These are phyloP conservation scores for Trichoderma reesei DNA, from an alignment of 495 filamentous ascomycete species.

Conservation along the genomic window DNA sequence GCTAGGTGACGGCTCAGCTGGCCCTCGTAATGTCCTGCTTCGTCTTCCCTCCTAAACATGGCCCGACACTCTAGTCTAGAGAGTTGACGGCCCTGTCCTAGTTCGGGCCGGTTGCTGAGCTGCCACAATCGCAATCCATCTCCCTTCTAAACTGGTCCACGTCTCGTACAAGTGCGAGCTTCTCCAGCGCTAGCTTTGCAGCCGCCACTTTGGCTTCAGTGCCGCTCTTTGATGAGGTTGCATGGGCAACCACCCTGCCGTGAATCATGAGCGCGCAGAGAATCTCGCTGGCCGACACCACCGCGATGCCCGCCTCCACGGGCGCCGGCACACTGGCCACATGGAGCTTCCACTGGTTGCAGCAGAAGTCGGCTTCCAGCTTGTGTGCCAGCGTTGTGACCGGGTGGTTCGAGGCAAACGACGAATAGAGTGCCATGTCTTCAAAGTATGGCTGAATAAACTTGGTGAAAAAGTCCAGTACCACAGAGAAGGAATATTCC, in stretches of 20 bases:
- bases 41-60: neutral
- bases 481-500: constrained; percentile 60
- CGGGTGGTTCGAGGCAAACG: constrained; percentile 82
- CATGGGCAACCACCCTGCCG: constrained; percentile 52
- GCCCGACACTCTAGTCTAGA: too few relatives aligned
- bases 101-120: neutral
- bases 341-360: constrained; percentile 37
- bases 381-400: constrained; percentile 38
- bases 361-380: constrained; percentile 37
- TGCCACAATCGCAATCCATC: constrained; percentile 54
- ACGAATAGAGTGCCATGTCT: constrained; percentile 84
- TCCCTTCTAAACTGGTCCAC: constrained; percentile 47
- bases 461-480: constrained; percentile 65
- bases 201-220: constrained; percentile 67
- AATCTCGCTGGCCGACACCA: constrained; percentile 38
- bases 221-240: constrained; percentile 44
- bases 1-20: neutral
- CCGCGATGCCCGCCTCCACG: constrained; percentile 24
- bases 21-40: neutral
- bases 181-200: constrained; percentile 52
- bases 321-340: constrained; percentile 21
- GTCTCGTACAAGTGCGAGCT: constrained; percentile 44
- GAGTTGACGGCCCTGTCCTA: neutral
- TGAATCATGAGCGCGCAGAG: constrained; percentile 75
- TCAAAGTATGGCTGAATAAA: constrained; percentile 71